phyloP scores from a whole-genome alignment of 2,329 filamentous ascomycete species.

The Rutstroemia sydowiana region DNA sequence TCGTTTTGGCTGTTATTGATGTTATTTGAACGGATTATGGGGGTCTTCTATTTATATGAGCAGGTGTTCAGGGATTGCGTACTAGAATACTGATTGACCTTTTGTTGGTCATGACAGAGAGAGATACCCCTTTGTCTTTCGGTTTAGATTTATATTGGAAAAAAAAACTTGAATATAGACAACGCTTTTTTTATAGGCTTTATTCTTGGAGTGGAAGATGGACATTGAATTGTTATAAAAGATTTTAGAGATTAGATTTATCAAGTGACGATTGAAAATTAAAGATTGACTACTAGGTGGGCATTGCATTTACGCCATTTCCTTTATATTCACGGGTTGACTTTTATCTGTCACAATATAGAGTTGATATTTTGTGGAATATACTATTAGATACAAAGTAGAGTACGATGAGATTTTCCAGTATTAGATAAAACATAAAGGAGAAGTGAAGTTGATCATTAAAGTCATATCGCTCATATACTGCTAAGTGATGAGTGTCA shows the following conservation, averaged over 20 bases:
- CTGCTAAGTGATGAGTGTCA: neutral
- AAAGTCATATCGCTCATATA: neutral
- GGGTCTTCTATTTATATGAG: neutral
- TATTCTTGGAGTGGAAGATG: no score
- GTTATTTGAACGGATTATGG: neutral
- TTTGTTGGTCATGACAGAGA: neutral
- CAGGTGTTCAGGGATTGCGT: neutral
- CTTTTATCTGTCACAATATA: no score
- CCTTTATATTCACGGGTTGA: no score
- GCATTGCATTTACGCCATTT: no score
- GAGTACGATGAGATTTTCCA: no score
- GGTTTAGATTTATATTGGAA: neutral
- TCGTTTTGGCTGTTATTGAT: neutral
- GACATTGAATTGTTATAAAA: no score
- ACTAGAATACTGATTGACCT: neutral
- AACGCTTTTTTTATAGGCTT: no score
- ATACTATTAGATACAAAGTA: no score
- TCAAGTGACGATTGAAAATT: no score
- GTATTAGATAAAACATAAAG: neutral
- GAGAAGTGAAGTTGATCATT: conserved; percentile 2
- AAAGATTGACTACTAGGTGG: no score
- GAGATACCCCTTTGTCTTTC: neutral
- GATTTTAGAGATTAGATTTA: no score
- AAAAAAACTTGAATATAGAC: neutral
- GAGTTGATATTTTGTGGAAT: no score